Conservation (phyloP, 2,329 filamentous ascomycete species). For the Aspergillus quadricinctus region DNA sequence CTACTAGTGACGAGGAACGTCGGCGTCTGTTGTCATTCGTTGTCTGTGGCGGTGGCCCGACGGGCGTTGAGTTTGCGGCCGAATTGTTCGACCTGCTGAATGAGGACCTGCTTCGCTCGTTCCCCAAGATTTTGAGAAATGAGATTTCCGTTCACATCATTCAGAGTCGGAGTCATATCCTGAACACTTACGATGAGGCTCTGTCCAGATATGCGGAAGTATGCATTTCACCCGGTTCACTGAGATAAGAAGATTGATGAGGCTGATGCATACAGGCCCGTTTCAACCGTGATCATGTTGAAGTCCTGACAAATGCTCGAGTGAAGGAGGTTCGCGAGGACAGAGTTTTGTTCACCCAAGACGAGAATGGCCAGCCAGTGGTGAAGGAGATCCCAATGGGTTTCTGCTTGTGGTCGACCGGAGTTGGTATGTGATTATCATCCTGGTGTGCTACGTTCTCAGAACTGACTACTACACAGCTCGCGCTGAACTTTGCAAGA, state of each 20-base stretch:
- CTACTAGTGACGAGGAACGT: slow-evolving; percentile 82
- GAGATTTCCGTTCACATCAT: slow-evolving; percentile 98
- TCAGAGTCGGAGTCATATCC: slow-evolving; percentile 87
- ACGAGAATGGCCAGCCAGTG: slow-evolving; percentile 68
- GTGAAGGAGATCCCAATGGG: slow-evolving; percentile 92
- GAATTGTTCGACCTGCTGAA: slow-evolving; percentile 95
- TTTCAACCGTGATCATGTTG: slow-evolving; percentile 85
- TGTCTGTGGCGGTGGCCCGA: slow-evolving; percentile 91
- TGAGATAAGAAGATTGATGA: not conserved
- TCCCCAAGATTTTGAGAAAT: slow-evolving; percentile 86
- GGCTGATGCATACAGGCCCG: slow-evolving; percentile 49
- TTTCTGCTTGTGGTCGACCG: slow-evolving; percentile 97
- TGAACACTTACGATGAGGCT: slow-evolving; percentile 97
- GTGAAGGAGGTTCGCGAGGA: slow-evolving; percentile 84
- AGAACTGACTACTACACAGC: slow-evolving; percentile 35
- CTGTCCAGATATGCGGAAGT: slow-evolving; percentile 85
- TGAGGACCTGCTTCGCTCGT: slow-evolving; percentile 79
- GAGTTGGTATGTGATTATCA: slow-evolving; percentile 54
- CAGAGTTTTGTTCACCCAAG: slow-evolving; percentile 84
- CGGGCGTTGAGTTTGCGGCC: slow-evolving; percentile 94
- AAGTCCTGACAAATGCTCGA: slow-evolving; percentile 86
- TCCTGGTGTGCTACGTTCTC: not conserved
- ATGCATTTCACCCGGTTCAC: slow-evolving; percentile 8
- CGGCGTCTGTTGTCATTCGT: slow-evolving; percentile 88
- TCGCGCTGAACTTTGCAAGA: slow-evolving; percentile 75